Conservation (phyloP, 352 stramenopile genomes). For the Globisporangium viniferum region DNA sequence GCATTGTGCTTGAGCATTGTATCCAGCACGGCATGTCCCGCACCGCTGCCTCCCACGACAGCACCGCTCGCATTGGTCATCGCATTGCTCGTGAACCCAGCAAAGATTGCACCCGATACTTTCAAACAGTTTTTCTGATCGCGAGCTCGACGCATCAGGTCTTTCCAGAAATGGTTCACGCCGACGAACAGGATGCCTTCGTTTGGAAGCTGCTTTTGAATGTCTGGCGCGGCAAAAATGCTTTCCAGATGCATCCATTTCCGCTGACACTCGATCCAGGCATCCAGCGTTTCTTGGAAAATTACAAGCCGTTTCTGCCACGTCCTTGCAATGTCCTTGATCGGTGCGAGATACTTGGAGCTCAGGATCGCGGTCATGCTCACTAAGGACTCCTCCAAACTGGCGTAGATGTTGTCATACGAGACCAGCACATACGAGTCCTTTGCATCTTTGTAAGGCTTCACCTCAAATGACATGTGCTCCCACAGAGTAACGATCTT, state of each 20-base stretch:
- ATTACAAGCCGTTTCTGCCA: slow-evolving; percentile 68
- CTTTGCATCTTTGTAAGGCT: slow-evolving; percentile 88
- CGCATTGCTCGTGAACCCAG: slow-evolving; percentile 13
- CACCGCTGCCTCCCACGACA: slow-evolving; percentile 5
- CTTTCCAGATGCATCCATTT: slow-evolving; percentile 84
- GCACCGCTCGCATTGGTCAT: slow-evolving; percentile 2
- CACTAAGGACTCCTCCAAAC: slow-evolving; percentile 89
- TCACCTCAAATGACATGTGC: slow-evolving; percentile 84
- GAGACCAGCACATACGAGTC: slow-evolving; percentile 84
- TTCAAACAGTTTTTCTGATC: slow-evolving; percentile 70
- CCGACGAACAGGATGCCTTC: slow-evolving; percentile 55
- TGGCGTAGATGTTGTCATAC: slow-evolving; percentile 73
- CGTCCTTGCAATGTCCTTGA: slow-evolving; percentile 62
- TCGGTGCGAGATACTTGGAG: slow-evolving; percentile 84
- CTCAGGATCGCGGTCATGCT: slow-evolving; percentile 88
- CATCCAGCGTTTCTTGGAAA: slow-evolving; percentile 82
- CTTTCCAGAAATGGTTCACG: slow-evolving; percentile 82
- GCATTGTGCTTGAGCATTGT: slow-evolving; percentile 65
- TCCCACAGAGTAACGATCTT: slow-evolving; percentile 87
- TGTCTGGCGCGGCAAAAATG: slow-evolving; percentile 80
- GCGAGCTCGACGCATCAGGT: slow-evolving; percentile 61
- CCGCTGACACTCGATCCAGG: slow-evolving; percentile 74
- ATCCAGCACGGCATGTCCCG: slow-evolving; percentile 51
- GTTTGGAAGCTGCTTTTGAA: slow-evolving; percentile 77
- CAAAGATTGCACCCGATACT: slow-evolving; percentile 44